Percentiles rank a stretch among this genome's conserved stretches.
phyloP scores from a whole-genome alignment of 192 early-diverging fungal genomes.

The Coemansia sp. region DNA sequence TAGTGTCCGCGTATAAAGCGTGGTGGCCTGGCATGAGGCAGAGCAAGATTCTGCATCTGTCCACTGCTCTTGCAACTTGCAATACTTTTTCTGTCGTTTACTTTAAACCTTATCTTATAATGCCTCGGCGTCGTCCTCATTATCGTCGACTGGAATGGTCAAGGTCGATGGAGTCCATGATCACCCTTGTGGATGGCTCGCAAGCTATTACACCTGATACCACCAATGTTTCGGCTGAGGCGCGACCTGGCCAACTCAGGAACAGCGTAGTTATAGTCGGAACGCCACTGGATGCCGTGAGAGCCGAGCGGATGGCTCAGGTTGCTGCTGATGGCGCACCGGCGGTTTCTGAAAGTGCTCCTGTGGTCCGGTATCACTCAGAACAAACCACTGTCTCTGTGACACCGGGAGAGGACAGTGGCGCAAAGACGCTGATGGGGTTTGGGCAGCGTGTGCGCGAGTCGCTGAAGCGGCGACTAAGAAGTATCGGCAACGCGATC shows the following conservation, averaged over 20 bases:
- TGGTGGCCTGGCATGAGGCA: not conserved
- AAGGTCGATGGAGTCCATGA: slow-evolving; percentile 37
- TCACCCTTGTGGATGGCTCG: slow-evolving; percentile 33
- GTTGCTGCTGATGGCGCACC: not conserved
- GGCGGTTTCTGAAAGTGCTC: slow-evolving; percentile 3
- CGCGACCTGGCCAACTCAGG: slow-evolving; percentile 16
- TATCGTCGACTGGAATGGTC: slow-evolving; percentile 39
- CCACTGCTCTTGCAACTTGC: not conserved
- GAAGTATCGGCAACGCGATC: slow-evolving; percentile 11
- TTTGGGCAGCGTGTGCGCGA: slow-evolving; percentile 28
- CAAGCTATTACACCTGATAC: not conserved
- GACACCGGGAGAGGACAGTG: not conserved
- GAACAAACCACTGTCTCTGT: slow-evolving; percentile 24
- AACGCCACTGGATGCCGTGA: not conserved
- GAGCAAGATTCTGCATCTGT: not conserved
- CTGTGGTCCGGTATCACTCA: slow-evolving; percentile 28
- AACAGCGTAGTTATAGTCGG: not conserved
- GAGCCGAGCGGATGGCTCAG: not conserved
- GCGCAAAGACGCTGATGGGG: slow-evolving; percentile 7
- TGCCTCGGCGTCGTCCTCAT: slow-evolving; percentile 40
- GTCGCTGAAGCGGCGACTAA: slow-evolving; percentile 23
- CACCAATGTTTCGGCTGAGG: slow-evolving; percentile 3
- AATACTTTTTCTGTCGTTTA: not conserved
- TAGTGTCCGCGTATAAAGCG: not conserved
- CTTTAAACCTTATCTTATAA: not conserved